A percentile compares a stretch with the other conserved stretches of the same genome.
Conservation (phyloP, 768 basidiomycete genomes). For the Tylopilus sp. region DNA sequence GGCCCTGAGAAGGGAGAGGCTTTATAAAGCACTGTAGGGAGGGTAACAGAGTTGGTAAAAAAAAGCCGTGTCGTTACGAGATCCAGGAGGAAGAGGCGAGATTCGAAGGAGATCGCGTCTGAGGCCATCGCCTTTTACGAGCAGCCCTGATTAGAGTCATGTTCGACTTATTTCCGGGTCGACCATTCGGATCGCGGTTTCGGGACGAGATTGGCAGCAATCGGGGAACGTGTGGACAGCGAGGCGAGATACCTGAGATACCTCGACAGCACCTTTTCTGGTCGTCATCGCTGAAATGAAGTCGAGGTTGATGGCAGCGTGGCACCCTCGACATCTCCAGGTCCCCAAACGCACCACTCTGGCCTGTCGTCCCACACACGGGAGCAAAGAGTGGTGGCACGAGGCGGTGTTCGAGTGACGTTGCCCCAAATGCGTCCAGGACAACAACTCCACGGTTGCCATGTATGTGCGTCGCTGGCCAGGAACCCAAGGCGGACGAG, state of each 20-base stretch:
- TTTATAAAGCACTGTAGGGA: slow-evolving; percentile 25
- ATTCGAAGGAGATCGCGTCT: slow-evolving; percentile 20
- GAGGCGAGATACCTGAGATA: slow-evolving; percentile 24
- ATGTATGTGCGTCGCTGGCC: slow-evolving; percentile 15
- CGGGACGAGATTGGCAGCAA: slow-evolving; percentile 28
- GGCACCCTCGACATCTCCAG: slow-evolving; percentile 1
- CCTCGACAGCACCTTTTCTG: slow-evolving; percentile 2
- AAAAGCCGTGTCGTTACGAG: slow-evolving; percentile 28
- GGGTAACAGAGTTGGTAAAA: slow-evolving; percentile 12
- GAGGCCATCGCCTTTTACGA: slow-evolving; percentile 7
- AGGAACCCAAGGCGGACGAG: slow-evolving; percentile 8
- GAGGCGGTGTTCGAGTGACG: slow-evolving; percentile 5
- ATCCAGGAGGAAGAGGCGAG: slow-evolving; percentile 10
- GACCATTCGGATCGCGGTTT: slow-evolving; percentile 18
- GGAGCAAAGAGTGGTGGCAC: too few species aligned
- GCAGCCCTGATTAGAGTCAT: slow-evolving; percentile 24
- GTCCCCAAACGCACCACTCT: slow-evolving; percentile 6
- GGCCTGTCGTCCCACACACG: background rate
- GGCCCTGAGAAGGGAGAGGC: slow-evolving; percentile 4
- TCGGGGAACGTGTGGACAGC: slow-evolving; percentile 28
- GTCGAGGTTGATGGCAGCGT: slow-evolving; percentile 9
- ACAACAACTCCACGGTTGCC: slow-evolving; percentile 6
- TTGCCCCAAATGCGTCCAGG: too few species aligned
- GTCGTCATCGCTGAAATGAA: slow-evolving; percentile 18
- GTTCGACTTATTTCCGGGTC: slow-evolving; percentile 31